Conservation (phyloP, 495 filamentous ascomycete species). For the Penicillium robsamsonii region DNA sequence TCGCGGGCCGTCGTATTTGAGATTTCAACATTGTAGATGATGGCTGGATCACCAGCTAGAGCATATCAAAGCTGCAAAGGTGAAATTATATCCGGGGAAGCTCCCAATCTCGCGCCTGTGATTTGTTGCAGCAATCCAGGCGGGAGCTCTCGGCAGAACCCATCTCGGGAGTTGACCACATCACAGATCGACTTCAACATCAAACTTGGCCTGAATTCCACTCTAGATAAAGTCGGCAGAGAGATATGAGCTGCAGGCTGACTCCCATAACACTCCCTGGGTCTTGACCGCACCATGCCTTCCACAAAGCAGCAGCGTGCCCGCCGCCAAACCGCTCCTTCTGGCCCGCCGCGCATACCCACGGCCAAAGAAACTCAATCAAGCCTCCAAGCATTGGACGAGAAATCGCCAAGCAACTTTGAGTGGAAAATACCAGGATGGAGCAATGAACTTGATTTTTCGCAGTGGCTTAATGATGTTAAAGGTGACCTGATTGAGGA, state of each 20-base stretch:
- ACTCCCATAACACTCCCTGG: not conserved
- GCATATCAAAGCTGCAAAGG: constrained; percentile 9
- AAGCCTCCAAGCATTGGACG: constrained; percentile 24
- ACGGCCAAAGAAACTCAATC: constrained; percentile 27
- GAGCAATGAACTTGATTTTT: constrained; percentile 59
- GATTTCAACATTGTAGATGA: constrained; percentile 32
- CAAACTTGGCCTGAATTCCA: not conserved
- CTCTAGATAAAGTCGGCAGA: not conserved
- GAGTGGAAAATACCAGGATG: constrained; percentile 19
- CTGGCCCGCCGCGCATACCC: constrained; percentile 35
- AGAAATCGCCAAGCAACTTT: constrained; percentile 10
- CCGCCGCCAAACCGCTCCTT: constrained; percentile 45
- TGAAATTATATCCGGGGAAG: constrained; percentile 22
- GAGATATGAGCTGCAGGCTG: constrained; percentile 14
- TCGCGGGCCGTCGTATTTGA: constrained; percentile 29
- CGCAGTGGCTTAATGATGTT: constrained; percentile 58
- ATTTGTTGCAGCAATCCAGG: constrained; percentile 35
- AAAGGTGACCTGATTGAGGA: constrained; percentile 69
- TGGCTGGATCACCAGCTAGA: constrained; percentile 4
- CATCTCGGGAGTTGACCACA: constrained; percentile 19
- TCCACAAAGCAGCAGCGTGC: constrained; percentile 35
- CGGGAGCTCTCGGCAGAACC: constrained; percentile 42
- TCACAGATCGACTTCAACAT: constrained; percentile 15
- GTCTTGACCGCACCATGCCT: constrained; percentile 24
- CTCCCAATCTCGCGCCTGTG: constrained; percentile 7